Percentiles rank a stretch among this genome's conserved stretches.
These are phyloP conservation scores for Niebla homalea DNA, from an alignment of 495 filamentous ascomycete species.

Conservation along the genomic window DNA sequence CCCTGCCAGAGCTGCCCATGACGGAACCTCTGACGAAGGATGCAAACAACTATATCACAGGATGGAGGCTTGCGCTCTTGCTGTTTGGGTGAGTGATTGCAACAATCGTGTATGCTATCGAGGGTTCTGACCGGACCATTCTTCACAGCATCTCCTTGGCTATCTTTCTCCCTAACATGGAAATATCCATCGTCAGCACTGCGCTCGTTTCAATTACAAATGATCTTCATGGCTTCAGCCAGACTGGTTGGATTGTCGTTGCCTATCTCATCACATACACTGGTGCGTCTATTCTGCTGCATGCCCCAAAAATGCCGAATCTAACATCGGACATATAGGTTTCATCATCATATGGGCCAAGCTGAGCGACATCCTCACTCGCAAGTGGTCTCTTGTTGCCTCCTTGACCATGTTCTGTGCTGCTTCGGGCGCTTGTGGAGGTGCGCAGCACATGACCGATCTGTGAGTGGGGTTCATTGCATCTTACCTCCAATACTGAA, in stretches of 20 bases:
- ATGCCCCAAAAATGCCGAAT: too few relatives aligned
- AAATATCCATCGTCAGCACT: conserved; percentile 52
- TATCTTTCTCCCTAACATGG: conserved; percentile 46
- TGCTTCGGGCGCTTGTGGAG: conserved; percentile 45
- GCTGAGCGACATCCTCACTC: conserved; percentile 46
- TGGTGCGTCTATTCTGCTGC: conserved; percentile 20
- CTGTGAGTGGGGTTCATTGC: conserved; percentile 26
- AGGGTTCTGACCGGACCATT: too few relatives aligned
- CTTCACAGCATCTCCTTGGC: conserved; percentile 34
- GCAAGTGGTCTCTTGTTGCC: conserved; percentile 33
- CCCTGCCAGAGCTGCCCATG: too few relatives aligned
- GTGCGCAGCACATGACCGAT: conserved; percentile 35
- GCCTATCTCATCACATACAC: conserved; percentile 44
- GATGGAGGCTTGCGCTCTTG: too few relatives aligned
- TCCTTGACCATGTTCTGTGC: conserved; percentile 39
- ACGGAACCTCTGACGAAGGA: too few relatives aligned
- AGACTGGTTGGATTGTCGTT: conserved; percentile 44
- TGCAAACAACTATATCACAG: too few relatives aligned
- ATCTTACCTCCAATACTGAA: neutral
- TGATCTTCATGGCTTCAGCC: conserved; percentile 37
- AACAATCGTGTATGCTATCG: neutral
- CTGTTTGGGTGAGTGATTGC: too few relatives aligned
- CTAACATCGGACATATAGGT: conserved; percentile 17
- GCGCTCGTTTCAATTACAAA: conserved; percentile 46
- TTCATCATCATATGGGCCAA: conserved; percentile 47